phyloP scores from a whole-genome alignment of 441 rosid genomes.

The Euphorbia celastroides region DNA sequence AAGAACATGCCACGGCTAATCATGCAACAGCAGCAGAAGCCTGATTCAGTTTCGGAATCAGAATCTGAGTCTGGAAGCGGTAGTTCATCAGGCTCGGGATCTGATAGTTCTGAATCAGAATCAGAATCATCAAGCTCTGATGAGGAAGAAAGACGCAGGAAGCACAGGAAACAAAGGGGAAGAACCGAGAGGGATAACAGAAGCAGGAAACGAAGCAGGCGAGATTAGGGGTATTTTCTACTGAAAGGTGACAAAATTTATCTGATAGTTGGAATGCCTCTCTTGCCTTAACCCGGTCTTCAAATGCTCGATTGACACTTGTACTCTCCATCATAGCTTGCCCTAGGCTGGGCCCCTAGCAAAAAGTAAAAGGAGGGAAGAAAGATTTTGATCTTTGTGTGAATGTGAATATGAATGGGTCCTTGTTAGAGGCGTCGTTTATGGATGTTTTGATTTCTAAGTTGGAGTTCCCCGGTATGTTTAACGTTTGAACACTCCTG shows the following conservation, averaged over 20 bases:
- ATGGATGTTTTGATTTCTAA: background rate
- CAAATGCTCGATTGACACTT: background rate
- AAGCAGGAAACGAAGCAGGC: conserved; percentile 38
- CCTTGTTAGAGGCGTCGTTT: too few species aligned
- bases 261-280: background rate
- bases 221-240: conserved; percentile 16
- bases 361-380: too few species aligned
- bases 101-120: conserved; percentile 33
- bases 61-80: conserved; percentile 33
- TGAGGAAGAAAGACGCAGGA: conserved; percentile 43
- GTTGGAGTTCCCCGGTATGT: background rate
- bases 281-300: background rate
- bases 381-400: background rate
- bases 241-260: background rate
- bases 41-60: conserved; percentile 29
- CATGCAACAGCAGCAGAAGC: conserved; percentile 84
- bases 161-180: conserved; percentile 33
- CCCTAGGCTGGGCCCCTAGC: too few species aligned
- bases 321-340: too few species aligned
- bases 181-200: conserved; percentile 39
- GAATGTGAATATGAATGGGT: conserved; percentile 3
- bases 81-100: conserved; percentile 36
- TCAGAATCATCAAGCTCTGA: conserved; percentile 36
- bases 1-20: conserved; percentile 95
- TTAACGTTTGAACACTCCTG: too few species aligned